These are phyloP conservation scores for Aureobasidium sp. DNA, from an alignment of 2,329 filamentous ascomycete species.

Conservation along the genomic window DNA sequence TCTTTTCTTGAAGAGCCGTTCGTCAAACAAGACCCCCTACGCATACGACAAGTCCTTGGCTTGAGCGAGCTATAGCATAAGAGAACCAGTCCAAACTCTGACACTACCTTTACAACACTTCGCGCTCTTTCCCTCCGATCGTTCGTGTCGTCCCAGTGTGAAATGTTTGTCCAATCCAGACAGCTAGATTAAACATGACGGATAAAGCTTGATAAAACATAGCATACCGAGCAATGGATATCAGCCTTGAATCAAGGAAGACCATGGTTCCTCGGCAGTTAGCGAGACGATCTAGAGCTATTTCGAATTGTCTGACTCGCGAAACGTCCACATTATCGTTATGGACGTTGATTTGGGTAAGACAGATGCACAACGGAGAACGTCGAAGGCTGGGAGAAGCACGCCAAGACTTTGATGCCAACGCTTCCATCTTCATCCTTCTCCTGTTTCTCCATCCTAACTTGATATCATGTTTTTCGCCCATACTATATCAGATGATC, in stretches of 20 bases:
- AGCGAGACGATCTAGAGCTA: not conserved
- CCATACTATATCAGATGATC: not conserved
- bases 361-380: slow-evolving; percentile 7
- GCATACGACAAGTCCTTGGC: slow-evolving; percentile 9
- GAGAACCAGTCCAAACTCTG: not conserved
- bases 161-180: not conserved
- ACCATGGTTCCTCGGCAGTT: not conserved
- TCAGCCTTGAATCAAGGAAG: not conserved
- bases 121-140: not conserved
- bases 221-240: not conserved
- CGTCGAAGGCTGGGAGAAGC: not conserved
- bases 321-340: not conserved
- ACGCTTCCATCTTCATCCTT: not conserved
- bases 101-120: not conserved
- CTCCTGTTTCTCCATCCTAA: not conserved
- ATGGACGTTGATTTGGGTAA: not conserved
- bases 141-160: no score
- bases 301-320: not conserved
- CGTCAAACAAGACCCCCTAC: slow-evolving; percentile 7
- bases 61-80: slow-evolving; percentile 3
- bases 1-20: slow-evolving; percentile 34
- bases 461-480: not conserved
- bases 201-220: not conserved
- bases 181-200: not conserved
- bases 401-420: not conserved